Base-by-base conservation (phyloP, 352 stramenopile species). In the Nothophytophthora sp. region DNA sequence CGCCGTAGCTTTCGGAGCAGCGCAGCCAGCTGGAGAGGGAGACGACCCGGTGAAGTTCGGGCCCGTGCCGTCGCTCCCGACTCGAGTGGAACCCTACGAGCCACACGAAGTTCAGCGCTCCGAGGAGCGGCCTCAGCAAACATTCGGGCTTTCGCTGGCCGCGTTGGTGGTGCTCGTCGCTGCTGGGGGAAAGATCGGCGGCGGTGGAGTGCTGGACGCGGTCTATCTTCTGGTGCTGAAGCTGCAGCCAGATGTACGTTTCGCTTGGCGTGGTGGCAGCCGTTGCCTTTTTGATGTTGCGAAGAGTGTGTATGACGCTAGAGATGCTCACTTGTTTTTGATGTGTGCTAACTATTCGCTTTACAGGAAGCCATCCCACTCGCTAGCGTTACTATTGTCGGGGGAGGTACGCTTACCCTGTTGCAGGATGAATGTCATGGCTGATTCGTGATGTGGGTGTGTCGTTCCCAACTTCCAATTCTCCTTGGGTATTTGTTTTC, bases 161-260 rank as follows among this genome's bases (percentile, higher is more conserved):
- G 60, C 60, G 6, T 35, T 93, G 13, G 75, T 85, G 22, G 56
- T 94, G 9, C 71, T 90, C 16, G 67, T 95, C 7, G 72, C 78
- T 29, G 75, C 81, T 5, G 77, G 73, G 6, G 84, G 82, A 5
- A 87, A 82, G 9, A 91, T 88, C 15, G 81, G 88, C 15, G 89
- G 87, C 8, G 90, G 90, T 22, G 92, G 86, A 29, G 96, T 98
- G 29, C 63, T 98, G 5, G 87, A 97, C 25, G 90, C 90, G 6
- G 86, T 98, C 52, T 98, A 96, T 62, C 96, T 97, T 49, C 75
- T 98, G 10, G 70, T 98, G 33, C 69, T 98, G 28, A 76, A 74
- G 34, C 94, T 98, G 29, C 55, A 58, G 16, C 88, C 89, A 12
- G 96, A 97, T 39, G 67, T 77, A 53, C 19, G 63, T 55, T 20